Evolutionary conservation across 2,329 filamentous ascomycete species (phyloP).

Genomic region (Sclerotinia minor): DNA sequence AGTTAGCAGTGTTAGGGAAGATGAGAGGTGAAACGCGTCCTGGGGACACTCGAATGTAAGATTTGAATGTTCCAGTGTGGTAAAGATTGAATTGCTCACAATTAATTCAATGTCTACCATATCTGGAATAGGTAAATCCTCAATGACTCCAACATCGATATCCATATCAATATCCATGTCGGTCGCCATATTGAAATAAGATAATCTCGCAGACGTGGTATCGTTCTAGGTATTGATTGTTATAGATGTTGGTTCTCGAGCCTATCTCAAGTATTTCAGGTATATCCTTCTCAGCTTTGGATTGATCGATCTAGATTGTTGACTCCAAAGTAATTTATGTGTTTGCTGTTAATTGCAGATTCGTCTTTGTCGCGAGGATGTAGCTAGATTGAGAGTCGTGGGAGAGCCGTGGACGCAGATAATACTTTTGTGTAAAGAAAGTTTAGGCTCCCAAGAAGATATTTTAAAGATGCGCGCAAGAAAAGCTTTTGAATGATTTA

Average conservation of each 20-base stretch:
- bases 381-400: neutral
- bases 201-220: neutral
- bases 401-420: neutral
- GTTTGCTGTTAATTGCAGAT: neutral
- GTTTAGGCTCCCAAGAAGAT: neutral
- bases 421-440: neutral
- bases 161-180: conserved; percentile 77
- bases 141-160: conserved; percentile 61
- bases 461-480: neutral
- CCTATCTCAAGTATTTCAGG: neutral
- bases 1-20: neutral
- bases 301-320: neutral
- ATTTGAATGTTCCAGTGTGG: neutral
- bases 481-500: neutral
- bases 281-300: neutral
- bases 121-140: conserved; percentile 31
- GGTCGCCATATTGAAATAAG: conserved; percentile 35
- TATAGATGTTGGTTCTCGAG: neutral
- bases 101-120: conserved; percentile 25
- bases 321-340: neutral
- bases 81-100: conserved; percentile 9
- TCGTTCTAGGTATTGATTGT: neutral
- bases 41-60: neutral
- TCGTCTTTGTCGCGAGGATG: neutral
- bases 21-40: neutral